These are phyloP conservation scores for Aspergillus alliaceus DNA, from an alignment of 2,329 filamentous ascomycete species.

Conservation along the genomic window DNA sequence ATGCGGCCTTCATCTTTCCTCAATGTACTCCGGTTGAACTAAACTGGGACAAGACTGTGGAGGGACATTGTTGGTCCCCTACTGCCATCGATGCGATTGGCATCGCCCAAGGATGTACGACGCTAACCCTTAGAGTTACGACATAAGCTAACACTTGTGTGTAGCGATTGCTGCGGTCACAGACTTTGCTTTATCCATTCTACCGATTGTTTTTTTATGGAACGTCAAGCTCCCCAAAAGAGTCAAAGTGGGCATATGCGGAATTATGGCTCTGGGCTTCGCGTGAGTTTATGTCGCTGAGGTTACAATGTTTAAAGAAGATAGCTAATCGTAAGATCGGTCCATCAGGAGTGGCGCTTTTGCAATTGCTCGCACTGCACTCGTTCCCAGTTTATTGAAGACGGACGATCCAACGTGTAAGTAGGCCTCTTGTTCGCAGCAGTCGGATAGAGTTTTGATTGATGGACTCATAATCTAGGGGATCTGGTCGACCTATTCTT, in stretches of 20 bases:
- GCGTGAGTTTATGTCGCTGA: not conserved
- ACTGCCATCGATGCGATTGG: not conserved
- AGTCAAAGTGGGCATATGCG: conserved; percentile 4
- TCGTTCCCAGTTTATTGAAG: not conserved
- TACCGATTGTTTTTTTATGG: conserved; percentile 3
- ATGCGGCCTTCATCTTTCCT: conserved; percentile 7
- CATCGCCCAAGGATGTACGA: conserved; percentile 2
- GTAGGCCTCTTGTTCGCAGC: not conserved
- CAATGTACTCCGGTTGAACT: conserved; percentile 5
- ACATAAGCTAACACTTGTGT: not conserved
- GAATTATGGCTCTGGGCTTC: conserved; percentile 2
- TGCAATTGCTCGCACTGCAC: conserved; percentile 1
- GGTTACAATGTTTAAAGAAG: too few species aligned
- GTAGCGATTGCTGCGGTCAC: conserved; percentile 1
- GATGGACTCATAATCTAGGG: not conserved
- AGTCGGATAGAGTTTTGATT: too few species aligned
- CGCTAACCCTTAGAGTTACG: not conserved
- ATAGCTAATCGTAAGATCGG: not conserved
- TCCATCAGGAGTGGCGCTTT: not conserved
- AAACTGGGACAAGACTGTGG: conserved; percentile 1
- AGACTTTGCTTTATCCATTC: conserved; percentile 1
- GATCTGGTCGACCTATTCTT: conserved; percentile 4
- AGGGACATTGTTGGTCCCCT: not conserved
- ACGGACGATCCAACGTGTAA: conserved; percentile 3
- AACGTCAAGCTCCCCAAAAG: conserved; percentile 3